Percentiles rank a stretch among this genome's conserved stretches.
Evolutionary conservation across 768 basidiomycete genomes (phyloP).

Genomic region (Pulveroboletus frians): DNA sequence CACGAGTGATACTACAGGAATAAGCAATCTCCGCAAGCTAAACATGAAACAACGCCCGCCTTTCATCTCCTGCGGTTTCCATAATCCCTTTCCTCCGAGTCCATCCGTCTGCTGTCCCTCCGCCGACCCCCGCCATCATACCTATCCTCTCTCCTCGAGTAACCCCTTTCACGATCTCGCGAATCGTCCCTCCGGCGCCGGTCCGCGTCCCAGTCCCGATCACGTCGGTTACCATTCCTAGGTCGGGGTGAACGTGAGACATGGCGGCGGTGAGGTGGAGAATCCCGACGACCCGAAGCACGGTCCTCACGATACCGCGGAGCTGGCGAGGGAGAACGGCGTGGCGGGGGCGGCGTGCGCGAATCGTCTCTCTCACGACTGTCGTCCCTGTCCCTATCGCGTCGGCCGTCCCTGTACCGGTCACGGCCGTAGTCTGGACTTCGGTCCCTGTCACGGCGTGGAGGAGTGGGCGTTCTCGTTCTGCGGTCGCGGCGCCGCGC

Average conservation of each 20-base stretch:
- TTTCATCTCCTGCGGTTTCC: conserved; percentile 19
- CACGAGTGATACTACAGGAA: conserved; percentile 1
- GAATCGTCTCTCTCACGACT: conserved; percentile 30
- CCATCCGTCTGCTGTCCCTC: conserved; percentile 18
- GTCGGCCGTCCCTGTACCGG: conserved; percentile 13
- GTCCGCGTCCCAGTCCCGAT: conserved; percentile 22
- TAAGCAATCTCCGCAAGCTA: not conserved
- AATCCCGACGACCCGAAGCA: conserved; percentile 18
- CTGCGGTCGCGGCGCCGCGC: conserved; percentile 25
- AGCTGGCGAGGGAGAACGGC: conserved; percentile 24
- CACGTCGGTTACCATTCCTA: conserved; percentile 17
- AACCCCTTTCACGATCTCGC: conserved; percentile 19
- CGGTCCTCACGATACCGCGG: conserved; percentile 25
- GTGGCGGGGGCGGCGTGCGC: conserved; percentile 32
- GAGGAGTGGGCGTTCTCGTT: conserved; percentile 33
- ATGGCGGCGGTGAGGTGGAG: conserved; percentile 22
- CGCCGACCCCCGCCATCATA: conserved; percentile 21
- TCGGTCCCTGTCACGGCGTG: conserved; percentile 24
- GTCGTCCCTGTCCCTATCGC: conserved; percentile 6
- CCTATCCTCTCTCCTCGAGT: conserved; percentile 18
- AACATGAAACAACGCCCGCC: not conserved
- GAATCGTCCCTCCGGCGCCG: conserved; percentile 25
- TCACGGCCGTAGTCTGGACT: conserved; percentile 17
- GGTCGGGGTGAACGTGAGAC: conserved; percentile 21
- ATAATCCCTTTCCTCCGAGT: conserved; percentile 22